Evolutionary conservation across 2,329 filamentous ascomycete genomes (phyloP).

Genomic region (Colletotrichum sp.): DNA sequence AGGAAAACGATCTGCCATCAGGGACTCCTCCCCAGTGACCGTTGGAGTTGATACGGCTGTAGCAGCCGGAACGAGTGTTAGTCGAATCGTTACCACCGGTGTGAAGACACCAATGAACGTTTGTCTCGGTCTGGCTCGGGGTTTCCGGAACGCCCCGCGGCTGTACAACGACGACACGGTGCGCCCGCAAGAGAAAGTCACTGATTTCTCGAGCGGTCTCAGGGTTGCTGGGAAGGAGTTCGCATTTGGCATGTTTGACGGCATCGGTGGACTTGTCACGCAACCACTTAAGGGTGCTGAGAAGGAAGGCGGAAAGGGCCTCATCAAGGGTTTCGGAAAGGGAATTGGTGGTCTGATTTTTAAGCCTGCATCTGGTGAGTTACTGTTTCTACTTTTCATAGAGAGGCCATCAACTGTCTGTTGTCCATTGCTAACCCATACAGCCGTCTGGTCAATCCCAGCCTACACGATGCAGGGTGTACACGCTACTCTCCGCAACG

Average conservation of each 20-base stretch:
- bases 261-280: conserved; percentile 79
- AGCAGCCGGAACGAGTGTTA: conserved; percentile 70
- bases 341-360: conserved; percentile 82
- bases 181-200: conserved; percentile 79
- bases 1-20: conserved; percentile 16
- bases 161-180: conserved; percentile 87
- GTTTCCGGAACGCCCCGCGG: conserved; percentile 86
- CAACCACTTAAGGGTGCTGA: conserved; percentile 71
- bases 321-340: conserved; percentile 81
- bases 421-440: not conserved
- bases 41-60: conserved; percentile 62
- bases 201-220: conserved; percentile 76
- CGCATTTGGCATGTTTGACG: conserved; percentile 79
- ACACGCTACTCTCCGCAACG: conserved; percentile 76
- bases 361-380: conserved; percentile 79
- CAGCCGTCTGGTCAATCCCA: conserved; percentile 72
- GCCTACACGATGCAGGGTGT: conserved; percentile 86
- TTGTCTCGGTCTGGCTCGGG: conserved; percentile 80
- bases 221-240: conserved; percentile 81
- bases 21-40: conserved; percentile 26
- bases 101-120: conserved; percentile 86
- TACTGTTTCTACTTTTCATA: not conserved
- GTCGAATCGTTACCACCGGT: conserved; percentile 75
- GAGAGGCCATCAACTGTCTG: not conserved
- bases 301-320: conserved; percentile 58